A percentile compares a stretch with the other conserved stretches of the same genome.
Evolutionary conservation across 768 basidiomycete genomes (phyloP).

Genomic region (Serendipita sp.): DNA sequence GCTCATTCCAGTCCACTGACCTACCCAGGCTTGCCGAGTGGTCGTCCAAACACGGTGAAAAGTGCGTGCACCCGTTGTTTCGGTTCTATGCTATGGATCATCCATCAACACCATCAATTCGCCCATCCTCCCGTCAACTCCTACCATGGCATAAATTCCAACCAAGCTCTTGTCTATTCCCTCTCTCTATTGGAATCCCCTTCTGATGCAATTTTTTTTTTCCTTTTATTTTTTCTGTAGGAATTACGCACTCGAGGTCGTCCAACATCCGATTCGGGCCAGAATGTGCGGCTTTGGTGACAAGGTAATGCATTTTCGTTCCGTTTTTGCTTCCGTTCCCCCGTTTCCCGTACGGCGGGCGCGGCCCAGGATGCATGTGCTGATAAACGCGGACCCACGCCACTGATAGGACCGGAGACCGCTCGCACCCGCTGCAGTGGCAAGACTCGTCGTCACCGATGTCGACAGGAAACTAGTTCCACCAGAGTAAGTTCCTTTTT

Average conservation of each 20-base stretch:
- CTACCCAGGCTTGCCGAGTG: background rate
- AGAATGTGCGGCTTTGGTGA: conserved; percentile 96
- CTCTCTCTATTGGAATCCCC: background rate
- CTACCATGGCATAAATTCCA: background rate
- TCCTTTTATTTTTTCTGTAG: conserved; percentile 21
- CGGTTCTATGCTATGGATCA: background rate
- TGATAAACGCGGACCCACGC: conserved; percentile 7
- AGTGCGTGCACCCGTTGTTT: conserved; percentile 7
- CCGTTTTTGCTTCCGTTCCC: conserved; percentile 8
- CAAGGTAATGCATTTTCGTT: conserved; percentile 39
- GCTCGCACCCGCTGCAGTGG: conserved; percentile 77
- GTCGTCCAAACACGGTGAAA: conserved; percentile 2
- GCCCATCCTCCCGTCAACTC: background rate
- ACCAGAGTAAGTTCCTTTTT: conserved; percentile 44
- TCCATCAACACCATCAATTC: background rate
- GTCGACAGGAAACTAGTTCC: conserved; percentile 53
- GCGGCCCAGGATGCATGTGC: conserved; percentile 10
- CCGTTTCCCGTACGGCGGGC: conserved; percentile 9
- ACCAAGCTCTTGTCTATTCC: too few relatives aligned
- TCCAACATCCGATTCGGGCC: conserved; percentile 78
- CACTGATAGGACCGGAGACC: conserved; percentile 69
- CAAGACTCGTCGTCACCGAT: conserved; percentile 59
- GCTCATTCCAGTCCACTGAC: background rate
- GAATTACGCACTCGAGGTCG: conserved; percentile 67
- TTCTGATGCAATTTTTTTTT: background rate